A percentile compares a stretch with the other conserved stretches of the same genome.
These are phyloP conservation scores for Ceratobasidium sp. DNA, from an alignment of 1,284 basidiomycete genomes.

Conservation along the genomic window DNA sequence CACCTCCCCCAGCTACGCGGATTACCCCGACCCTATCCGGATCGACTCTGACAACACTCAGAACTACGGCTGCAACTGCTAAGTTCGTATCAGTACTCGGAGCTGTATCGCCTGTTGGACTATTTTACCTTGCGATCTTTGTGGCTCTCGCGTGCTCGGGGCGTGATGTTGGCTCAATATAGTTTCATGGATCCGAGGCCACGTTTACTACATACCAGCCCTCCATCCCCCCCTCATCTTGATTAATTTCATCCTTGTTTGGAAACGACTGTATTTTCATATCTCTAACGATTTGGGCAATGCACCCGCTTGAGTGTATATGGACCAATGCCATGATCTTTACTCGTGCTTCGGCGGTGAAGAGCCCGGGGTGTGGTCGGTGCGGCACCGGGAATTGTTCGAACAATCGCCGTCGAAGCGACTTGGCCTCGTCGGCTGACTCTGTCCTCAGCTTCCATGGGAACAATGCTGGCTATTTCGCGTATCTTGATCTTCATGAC, in stretches of 20 bases:
- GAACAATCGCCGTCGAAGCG: conserved; percentile 38
- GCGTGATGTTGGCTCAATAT: not conserved
- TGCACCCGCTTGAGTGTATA: conserved; percentile 25
- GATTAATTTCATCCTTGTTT: conserved; percentile 12
- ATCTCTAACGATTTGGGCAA: conserved; percentile 33
- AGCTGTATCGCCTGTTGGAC: conserved; percentile 7
- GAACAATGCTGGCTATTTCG: not conserved
- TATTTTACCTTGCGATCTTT: conserved; percentile 5
- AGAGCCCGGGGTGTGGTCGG: not conserved
- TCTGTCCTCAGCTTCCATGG: conserved; percentile 15
- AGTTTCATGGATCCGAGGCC: conserved; percentile 13
- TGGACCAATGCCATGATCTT: conserved; percentile 37
- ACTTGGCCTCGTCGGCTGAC: conserved; percentile 37
- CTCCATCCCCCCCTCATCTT: conserved; percentile 14
- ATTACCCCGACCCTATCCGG: conserved; percentile 99
- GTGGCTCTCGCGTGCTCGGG: conserved; percentile 8
- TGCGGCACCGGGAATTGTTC: conserved; percentile 40
- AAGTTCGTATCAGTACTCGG: conserved; percentile 43
- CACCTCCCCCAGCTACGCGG: conserved; percentile 77
- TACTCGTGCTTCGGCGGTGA: not conserved
- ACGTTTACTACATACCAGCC: conserved; percentile 1
- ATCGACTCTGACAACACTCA: conserved; percentile 94
- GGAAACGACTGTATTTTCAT: conserved; percentile 40
- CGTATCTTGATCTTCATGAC: not conserved
- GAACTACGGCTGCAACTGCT: conserved; percentile 94